Evolutionary conservation across 2,329 filamentous ascomycete species (phyloP).

Genomic region (Chrysosporium queenslandicum): DNA sequence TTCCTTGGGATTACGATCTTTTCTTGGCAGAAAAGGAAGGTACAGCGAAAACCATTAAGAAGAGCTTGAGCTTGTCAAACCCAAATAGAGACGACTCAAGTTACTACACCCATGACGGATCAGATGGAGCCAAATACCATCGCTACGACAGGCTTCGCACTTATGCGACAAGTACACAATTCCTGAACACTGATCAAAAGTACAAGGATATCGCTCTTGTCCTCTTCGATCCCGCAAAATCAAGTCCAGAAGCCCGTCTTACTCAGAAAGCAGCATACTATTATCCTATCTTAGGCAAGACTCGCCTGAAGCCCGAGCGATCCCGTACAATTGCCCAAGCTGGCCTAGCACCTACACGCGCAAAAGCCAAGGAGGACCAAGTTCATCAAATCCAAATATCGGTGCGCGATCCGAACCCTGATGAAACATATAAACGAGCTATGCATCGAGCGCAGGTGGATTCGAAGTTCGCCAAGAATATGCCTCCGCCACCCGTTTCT

Average conservation of each 20-base stretch:
- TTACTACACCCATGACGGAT: constrained; percentile 39
- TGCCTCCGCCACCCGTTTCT: constrained; percentile 30
- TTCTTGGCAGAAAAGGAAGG: constrained; percentile 45
- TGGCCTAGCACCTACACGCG: constrained; percentile 31
- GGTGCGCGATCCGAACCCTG: constrained; percentile 42
- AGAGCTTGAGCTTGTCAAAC: constrained; percentile 46
- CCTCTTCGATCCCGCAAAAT: constrained; percentile 43
- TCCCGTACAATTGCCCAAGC: constrained; percentile 36
- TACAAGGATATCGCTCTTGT: constrained; percentile 51
- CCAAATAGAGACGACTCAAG: constrained; percentile 44
- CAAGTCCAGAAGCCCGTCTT: constrained; percentile 18
- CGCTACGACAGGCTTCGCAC: constrained; percentile 48
- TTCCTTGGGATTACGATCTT: constrained; percentile 51
- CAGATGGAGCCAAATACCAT: constrained; percentile 40
- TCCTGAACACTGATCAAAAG: constrained; percentile 41
- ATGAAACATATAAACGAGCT: constrained; percentile 41
- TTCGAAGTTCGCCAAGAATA: constrained; percentile 31
- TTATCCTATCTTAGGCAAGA: constrained; percentile 50
- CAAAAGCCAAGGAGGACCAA: constrained; percentile 38
- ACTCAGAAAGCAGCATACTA: constrained; percentile 50
- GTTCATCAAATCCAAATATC: constrained; percentile 45
- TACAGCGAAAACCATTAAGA: constrained; percentile 43
- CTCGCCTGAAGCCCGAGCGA: constrained; percentile 44
- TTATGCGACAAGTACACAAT: constrained; percentile 51
- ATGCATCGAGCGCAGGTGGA: constrained; percentile 40